These are phyloP conservation scores for Sonneratia caseolaris DNA, from an alignment of 345 rosid genomes.

Conservation along the genomic window DNA sequence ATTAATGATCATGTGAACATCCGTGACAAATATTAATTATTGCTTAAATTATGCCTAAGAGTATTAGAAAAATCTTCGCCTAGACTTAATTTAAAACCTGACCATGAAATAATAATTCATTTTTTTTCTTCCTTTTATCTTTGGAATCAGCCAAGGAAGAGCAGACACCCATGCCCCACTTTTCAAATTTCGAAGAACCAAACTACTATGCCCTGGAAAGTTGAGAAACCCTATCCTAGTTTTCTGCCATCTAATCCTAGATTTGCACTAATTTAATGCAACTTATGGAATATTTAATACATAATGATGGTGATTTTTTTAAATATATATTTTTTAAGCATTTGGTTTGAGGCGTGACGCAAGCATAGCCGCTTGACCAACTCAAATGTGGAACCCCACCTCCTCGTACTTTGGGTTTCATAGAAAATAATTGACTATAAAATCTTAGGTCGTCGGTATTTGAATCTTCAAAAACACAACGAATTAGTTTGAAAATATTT, in stretches of 20 bases:
- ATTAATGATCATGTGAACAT: too few relatives aligned
- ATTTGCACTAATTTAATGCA: conserved; percentile 4
- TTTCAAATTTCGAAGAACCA: conserved; percentile 15
- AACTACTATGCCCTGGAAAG: conserved; percentile 9
- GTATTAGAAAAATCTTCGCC: too few relatives aligned
- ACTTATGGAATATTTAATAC: neutral
- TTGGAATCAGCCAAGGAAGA: conserved; percentile 2
- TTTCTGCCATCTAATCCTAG: conserved; percentile 9
- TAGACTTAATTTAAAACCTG: too few relatives aligned
- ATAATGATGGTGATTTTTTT: neutral
- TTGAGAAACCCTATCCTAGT: conserved; percentile 1
- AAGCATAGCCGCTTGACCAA: conserved; percentile 22
- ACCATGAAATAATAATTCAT: too few relatives aligned
- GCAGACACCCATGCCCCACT: conserved; percentile 5
- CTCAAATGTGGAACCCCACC: conserved; percentile 10
- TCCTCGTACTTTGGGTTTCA: conserved; percentile 14
- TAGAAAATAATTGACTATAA: neutral
- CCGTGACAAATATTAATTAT: too few relatives aligned
- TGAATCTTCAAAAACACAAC: conserved; percentile 11
- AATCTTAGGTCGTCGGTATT: conserved; percentile 6
- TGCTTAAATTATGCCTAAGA: too few relatives aligned
- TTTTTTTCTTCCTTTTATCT: neutral
- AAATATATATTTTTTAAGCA: neutral
- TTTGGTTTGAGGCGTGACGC: conserved; percentile 19
- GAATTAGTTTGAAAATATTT: neutral